Conservation (phyloP, 2,329 filamentous ascomycete species). For the Aspergillus neoniger region DNA sequence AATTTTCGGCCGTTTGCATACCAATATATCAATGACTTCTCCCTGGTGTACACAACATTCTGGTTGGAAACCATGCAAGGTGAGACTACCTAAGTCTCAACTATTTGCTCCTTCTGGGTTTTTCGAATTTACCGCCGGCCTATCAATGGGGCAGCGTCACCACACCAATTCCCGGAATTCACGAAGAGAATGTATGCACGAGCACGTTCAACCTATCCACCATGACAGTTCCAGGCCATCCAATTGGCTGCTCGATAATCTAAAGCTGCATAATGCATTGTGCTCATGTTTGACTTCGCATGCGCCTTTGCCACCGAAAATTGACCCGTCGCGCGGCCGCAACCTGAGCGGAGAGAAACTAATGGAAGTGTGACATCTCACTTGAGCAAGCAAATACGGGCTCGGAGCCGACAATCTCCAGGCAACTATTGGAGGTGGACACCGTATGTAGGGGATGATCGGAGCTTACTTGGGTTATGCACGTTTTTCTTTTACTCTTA, state of each 20-base stretch:
- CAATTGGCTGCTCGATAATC: constrained; percentile 8
- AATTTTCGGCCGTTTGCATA: neutral
- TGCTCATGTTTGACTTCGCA: constrained; percentile 2
- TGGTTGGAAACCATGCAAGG: neutral
- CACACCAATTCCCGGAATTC: constrained; percentile 12
- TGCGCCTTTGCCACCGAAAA: constrained; percentile 10
- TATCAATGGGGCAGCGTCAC: neutral
- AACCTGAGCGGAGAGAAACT: neutral
- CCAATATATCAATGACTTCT: neutral
- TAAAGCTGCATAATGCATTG: constrained; percentile 5
- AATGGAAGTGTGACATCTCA: constrained; percentile 3
- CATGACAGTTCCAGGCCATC: neutral
- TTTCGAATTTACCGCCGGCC: constrained; percentile 1
- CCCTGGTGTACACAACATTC: neutral
- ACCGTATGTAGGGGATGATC: neutral
- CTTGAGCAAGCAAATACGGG: neutral
- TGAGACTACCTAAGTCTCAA: neutral
- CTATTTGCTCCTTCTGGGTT: neutral
- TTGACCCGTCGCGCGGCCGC: neutral
- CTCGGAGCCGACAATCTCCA: neutral
- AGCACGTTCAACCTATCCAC: constrained; percentile 14
- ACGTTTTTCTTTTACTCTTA: neutral
- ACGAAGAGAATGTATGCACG: constrained; percentile 7
- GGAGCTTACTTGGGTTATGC: constrained; percentile 1
- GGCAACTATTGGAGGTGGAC: neutral